phyloP scores from a whole-genome alignment of 371 early-diverging fungal genomes.

The Nosema granulosis region DNA sequence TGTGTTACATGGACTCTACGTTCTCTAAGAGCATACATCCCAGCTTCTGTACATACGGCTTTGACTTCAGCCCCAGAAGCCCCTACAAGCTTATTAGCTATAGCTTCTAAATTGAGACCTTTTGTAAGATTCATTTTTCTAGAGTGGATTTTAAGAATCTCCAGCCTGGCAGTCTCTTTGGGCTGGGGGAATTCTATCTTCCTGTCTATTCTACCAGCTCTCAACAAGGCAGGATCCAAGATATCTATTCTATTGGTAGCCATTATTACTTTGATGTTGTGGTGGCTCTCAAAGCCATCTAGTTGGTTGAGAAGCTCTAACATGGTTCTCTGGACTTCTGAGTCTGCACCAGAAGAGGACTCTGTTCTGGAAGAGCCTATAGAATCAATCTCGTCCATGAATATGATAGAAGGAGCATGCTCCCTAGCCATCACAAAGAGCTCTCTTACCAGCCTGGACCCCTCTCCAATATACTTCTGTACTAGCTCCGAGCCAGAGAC shows the following conservation, averaged over 20 bases:
- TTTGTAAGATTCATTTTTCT: constrained; percentile 89
- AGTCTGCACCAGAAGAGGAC: constrained; percentile 88
- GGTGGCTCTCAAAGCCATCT: constrained; percentile 98
- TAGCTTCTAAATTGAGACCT: constrained; percentile 92
- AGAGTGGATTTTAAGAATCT: constrained; percentile 97
- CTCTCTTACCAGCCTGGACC: constrained; percentile 96
- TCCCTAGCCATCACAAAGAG: constrained; percentile 96
- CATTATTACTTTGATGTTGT: constrained; percentile 98
- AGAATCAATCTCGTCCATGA: constrained; percentile 99
- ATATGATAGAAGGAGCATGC: constrained; percentile 96
- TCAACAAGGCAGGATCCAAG: constrained; percentile 96
- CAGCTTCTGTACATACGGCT: constrained; percentile 99
- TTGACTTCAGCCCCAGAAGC: constrained; percentile 98
- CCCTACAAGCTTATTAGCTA: constrained; percentile 96
- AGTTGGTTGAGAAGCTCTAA: constrained; percentile 96
- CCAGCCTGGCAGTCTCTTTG: constrained; percentile 91
- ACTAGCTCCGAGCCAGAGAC: constrained; percentile 99
- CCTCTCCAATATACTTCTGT: constrained; percentile 99
- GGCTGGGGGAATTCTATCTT: constrained; percentile 99
- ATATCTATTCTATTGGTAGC: constrained; percentile 98
- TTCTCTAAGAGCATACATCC: constrained; percentile 92
- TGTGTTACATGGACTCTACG: constrained; percentile 94
- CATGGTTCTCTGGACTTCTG: constrained; percentile 99
- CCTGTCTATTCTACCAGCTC: constrained; percentile 98
- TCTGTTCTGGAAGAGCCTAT: constrained; percentile 93